A percentile compares a stretch with the other conserved stretches of the same genome.
Evolutionary conservation across 2,329 filamentous ascomycete species (phyloP).

Genomic region (Xylariaceae sp.): DNA sequence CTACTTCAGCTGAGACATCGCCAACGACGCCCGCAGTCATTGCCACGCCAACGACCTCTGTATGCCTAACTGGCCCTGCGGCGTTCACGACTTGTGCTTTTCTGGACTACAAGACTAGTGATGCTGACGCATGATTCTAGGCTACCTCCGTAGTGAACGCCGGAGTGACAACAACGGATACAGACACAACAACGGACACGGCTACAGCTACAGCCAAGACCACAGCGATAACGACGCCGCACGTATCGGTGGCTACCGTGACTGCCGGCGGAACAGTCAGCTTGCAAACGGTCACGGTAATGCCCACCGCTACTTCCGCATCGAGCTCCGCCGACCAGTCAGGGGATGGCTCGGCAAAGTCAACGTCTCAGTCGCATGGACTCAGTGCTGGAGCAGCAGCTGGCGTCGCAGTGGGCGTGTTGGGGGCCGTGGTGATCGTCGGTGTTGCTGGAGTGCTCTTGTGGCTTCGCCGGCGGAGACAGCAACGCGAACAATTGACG

Average conservation of each 20-base stretch:
- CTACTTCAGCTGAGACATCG: conserved; percentile 7
- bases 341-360: conserved; percentile 4
- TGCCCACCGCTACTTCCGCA: conserved; percentile 31
- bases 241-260: conserved; percentile 40
- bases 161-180: too few relatives aligned
- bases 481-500: conserved; percentile 32
- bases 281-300: conserved; percentile 43
- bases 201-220: conserved; percentile 13
- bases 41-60: conserved; percentile 18
- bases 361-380: conserved; percentile 10
- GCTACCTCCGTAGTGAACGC: too few relatives aligned
- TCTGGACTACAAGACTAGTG: too few relatives aligned
- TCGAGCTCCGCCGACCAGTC: conserved; percentile 5
- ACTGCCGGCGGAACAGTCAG: conserved; percentile 44
- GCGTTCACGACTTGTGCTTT: neutral
- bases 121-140: conserved; percentile 4
- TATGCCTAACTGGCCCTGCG: conserved; percentile 19
- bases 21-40: too few relatives aligned
- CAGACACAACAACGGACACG: conserved; percentile 13
- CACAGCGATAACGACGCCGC: conserved; percentile 25
- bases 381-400: conserved; percentile 20
- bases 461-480: conserved; percentile 37
- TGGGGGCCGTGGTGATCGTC: conserved; percentile 18
- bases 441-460: conserved; percentile 30
- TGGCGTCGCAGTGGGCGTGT: conserved; percentile 23